Conservation (phyloP, 1,139 yeast genomes). For the Groenewaldozyma sp. region DNA sequence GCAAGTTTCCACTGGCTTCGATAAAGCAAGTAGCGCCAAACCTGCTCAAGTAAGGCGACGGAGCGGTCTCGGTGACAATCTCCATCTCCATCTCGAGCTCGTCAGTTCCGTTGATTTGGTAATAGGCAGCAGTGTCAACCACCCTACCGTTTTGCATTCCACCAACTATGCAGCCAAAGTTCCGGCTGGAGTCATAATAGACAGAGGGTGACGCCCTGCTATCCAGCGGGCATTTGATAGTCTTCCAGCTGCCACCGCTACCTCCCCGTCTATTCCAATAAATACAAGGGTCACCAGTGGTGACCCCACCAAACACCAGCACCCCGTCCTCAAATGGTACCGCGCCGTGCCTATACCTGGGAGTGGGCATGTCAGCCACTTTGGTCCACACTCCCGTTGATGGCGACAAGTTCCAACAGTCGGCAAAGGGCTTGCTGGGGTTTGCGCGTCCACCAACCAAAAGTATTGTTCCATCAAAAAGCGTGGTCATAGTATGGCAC, state of each 20-base stretch:
- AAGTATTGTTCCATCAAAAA: slow-evolving; percentile 28
- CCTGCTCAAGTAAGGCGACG: slow-evolving; percentile 9
- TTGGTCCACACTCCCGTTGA: slow-evolving; percentile 6
- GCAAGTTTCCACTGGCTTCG: slow-evolving; percentile 7
- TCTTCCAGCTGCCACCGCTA: slow-evolving; percentile 19
- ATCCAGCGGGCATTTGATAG: slow-evolving; percentile 8
- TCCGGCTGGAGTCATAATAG: slow-evolving; percentile 27
- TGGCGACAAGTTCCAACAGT: slow-evolving; percentile 32
- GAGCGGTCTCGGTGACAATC: neutral
- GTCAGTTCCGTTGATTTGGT: slow-evolving; percentile 19
- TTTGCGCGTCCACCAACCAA: slow-evolving; percentile 64
- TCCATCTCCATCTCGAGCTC: too few relatives aligned
- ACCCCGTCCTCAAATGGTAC: slow-evolving; percentile 28
- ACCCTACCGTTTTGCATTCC: slow-evolving; percentile 38
- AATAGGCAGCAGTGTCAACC: slow-evolving; percentile 34
- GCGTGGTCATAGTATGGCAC: slow-evolving; percentile 46
- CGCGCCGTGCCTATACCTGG: slow-evolving; percentile 9
- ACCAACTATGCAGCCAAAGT: slow-evolving; percentile 43
- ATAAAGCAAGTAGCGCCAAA: slow-evolving; percentile 15
- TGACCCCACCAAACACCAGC: slow-evolving; percentile 47
- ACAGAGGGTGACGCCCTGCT: slow-evolving; percentile 24
- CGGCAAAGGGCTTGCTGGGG: slow-evolving; percentile 42
- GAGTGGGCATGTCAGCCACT: slow-evolving; percentile 32
- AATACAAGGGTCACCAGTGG: slow-evolving; percentile 21
- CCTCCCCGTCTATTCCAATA: slow-evolving; percentile 11